Base-by-base conservation (phyloP, 1,284 basidiomycete genomes). In the Cyathus pygmaeus region DNA sequence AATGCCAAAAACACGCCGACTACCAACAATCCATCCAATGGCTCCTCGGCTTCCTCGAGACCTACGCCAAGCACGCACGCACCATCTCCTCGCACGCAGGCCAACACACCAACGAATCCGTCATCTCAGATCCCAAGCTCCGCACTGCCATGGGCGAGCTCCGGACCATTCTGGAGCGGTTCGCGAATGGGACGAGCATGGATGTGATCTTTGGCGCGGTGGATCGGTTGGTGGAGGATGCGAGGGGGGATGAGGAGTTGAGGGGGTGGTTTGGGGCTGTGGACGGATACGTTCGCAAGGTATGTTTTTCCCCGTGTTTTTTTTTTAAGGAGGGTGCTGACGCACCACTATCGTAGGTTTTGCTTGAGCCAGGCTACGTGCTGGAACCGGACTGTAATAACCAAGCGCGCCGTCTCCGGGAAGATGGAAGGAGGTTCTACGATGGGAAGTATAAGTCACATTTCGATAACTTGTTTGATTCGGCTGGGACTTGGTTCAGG, bases 281-380 rank as follows among this genome's bases (percentile, higher is more conserved):
- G 59, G 85, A 92, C 72, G 73, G 79, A 1, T 96, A 89, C 75
- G 71, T 89, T 23, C 89, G 89, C 72, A 89, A 86, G 77, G 89
- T 89, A 21, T 3, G 81, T 72, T 19, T n/a, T 42, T 27, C 13
- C 3, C 49, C 53, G 9, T 27, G 21, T 31, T n/a, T 7, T 19
- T 17, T 42, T 24, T 41, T 30, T 29, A 13, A 7, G 21, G 15
- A 30, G 5, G 4, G 5, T 55, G 6, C 19, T 13, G 24, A 42
- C 49, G 17, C 55, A 26, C 44, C 39, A 44, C 39, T 30, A 4
- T 46, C 30, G 65, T 67, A 89, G 85, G 81, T 90, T 27, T 84
- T 99, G 10, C 86, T 97, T 62, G 93, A 97, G 72, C 87, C 94
- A 0, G 96, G 96, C 30, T 99, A 90, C 73, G 87, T 99, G 58